These are phyloP conservation scores for Penicillium nucicola DNA, from an alignment of 495 filamentous ascomycete species.

Conservation along the genomic window DNA sequence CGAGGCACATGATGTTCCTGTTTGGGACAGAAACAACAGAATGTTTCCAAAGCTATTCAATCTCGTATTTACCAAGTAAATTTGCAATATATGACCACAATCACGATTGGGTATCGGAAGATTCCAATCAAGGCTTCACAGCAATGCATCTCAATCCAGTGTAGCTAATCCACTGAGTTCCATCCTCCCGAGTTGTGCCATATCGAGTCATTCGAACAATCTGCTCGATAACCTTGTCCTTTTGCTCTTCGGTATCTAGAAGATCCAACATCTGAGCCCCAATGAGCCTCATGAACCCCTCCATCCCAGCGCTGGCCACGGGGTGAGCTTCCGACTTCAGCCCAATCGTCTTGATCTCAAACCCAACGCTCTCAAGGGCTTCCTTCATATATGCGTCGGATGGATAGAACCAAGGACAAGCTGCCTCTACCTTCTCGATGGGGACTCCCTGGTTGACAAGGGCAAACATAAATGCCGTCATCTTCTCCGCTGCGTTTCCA, in stretches of 20 bases:
- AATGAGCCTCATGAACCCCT: constrained; percentile 69
- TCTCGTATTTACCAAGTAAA: too few relatives aligned
- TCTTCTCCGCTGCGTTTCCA: constrained; percentile 66
- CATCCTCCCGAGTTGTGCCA: constrained; percentile 50
- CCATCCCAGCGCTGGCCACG: constrained; percentile 54
- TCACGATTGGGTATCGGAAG: too few relatives aligned
- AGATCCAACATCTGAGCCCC: constrained; percentile 54
- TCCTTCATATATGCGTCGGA: constrained; percentile 51
- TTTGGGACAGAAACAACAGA: too few relatives aligned
- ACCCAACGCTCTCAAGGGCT: constrained; percentile 53
- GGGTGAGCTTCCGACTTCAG: constrained; percentile 58
- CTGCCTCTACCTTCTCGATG: constrained; percentile 41
- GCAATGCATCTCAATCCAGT: constrained; percentile 66
- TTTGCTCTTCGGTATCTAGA: constrained; percentile 41
- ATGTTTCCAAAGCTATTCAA: too few relatives aligned
- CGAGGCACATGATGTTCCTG: not conserved
- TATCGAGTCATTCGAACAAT: constrained; percentile 57
- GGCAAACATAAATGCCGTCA: constrained; percentile 51
- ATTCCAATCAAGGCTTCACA: constrained; percentile 1
- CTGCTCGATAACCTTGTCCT: constrained; percentile 53
- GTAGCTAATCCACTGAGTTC: constrained; percentile 64
- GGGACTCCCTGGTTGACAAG: constrained; percentile 52
- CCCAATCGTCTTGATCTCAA: constrained; percentile 58
- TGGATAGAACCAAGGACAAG: constrained; percentile 73
- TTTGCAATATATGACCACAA: too few relatives aligned